Evolutionary conservation across 1,284 basidiomycete species (phyloP).

Genomic region (Trametes polyzona): DNA sequence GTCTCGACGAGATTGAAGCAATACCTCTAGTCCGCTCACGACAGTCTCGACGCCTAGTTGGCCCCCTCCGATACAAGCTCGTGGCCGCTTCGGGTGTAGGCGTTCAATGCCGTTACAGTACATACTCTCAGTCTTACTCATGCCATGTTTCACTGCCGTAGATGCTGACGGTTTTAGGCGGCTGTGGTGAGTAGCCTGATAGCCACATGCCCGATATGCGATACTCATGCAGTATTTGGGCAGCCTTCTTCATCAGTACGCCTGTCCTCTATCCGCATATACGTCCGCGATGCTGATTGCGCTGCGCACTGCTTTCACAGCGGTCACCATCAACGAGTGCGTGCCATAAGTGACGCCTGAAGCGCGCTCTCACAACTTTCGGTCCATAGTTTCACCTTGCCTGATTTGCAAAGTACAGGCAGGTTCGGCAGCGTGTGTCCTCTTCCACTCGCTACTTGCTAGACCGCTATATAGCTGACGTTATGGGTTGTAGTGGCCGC

Average conservation of each 20-base stretch:
- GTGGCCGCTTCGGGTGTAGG: no score
- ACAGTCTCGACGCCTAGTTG: not conserved
- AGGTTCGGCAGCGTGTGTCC: not conserved
- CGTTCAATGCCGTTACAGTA: no score
- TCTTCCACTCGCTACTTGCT: no score
- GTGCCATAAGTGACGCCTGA: not conserved
- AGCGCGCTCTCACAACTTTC: not conserved
- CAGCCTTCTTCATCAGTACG: not conserved
- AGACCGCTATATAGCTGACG: no score
- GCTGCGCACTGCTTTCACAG: no score
- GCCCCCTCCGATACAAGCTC: not conserved
- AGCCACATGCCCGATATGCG: not conserved
- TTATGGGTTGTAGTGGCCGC: not conserved
- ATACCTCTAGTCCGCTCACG: not conserved
- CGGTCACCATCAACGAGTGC: not conserved
- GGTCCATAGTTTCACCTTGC: not conserved
- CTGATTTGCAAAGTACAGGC: not conserved
- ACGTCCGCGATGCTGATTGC: not conserved
- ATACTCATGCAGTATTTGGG: not conserved
- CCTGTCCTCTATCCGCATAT: not conserved
- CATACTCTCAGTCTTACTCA: no score
- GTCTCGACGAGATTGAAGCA: not conserved
- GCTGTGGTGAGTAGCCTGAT: not conserved
- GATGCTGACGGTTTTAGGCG: slow-evolving; percentile 1
- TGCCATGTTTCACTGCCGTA: no score